Conservation (phyloP, 2,329 filamentous ascomycete genomes). For the Ophiocordyceps camponoti-leonardi region DNA sequence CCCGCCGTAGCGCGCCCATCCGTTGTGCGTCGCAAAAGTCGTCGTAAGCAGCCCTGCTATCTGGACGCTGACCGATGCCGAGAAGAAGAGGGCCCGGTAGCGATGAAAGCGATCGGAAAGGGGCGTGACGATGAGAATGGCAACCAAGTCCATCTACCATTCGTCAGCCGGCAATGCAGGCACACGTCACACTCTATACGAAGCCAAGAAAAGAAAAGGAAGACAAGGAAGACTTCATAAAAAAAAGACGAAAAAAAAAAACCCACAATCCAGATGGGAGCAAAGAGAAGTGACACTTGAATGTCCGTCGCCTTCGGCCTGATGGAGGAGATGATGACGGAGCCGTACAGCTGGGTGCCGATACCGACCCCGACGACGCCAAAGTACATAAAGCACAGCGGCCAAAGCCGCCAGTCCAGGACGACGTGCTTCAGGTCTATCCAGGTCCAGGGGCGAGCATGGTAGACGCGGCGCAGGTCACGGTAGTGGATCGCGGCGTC, state of each 20-base stretch:
- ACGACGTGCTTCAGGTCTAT: slow-evolving; percentile 54
- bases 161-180: too few species aligned
- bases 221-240: too few species aligned
- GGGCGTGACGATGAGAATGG: slow-evolving; percentile 71
- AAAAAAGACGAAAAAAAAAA: not conserved
- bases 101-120: slow-evolving; percentile 76
- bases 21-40: slow-evolving; percentile 52
- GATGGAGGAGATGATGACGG: slow-evolving; percentile 69
- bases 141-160: slow-evolving; percentile 63
- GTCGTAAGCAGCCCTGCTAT: slow-evolving; percentile 66
- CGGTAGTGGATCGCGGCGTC: slow-evolving; percentile 72
- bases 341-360: slow-evolving; percentile 75
- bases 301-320: slow-evolving; percentile 56
- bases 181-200: too few species aligned
- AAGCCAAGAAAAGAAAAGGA: too few species aligned
- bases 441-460: slow-evolving; percentile 53
- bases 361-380: slow-evolving; percentile 87
- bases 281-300: slow-evolving; percentile 65
- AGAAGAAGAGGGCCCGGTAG: slow-evolving; percentile 67
- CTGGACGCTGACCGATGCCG: slow-evolving; percentile 56
- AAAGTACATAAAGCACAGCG: slow-evolving; percentile 80
- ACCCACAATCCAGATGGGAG: slow-evolving; percentile 78
- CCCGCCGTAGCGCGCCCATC: slow-evolving; percentile 76
- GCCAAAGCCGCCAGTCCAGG: slow-evolving; percentile 79
- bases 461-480: slow-evolving; percentile 67